A percentile compares a stretch with the other conserved stretches of the same genome.
Conservation (phyloP, 176 grass and related monocot genomes). For the Aegilops bicornis region DNA sequence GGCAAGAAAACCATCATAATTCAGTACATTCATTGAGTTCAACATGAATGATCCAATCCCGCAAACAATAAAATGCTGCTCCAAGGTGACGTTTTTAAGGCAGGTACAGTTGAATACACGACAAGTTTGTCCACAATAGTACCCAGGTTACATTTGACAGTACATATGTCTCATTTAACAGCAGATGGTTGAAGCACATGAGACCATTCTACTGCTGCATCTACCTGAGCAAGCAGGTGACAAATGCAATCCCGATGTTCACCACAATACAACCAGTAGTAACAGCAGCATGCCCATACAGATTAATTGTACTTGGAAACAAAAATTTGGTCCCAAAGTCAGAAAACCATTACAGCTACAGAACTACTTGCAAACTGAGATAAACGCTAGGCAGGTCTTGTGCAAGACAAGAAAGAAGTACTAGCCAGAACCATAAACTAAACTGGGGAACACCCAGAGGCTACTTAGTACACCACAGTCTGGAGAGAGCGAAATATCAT, state of each 20-base stretch:
- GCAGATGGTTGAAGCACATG: too few relatives aligned
- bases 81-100: too few relatives aligned
- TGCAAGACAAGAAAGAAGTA: not conserved
- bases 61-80: not conserved
- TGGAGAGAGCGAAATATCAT: not conserved
- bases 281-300: not conserved
- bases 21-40: not conserved
- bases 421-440: not conserved
- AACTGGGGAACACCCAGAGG: conserved; percentile 11
- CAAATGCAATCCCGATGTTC: not conserved
- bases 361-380: not conserved
- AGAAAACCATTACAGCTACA: not conserved
- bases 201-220: too few relatives aligned
- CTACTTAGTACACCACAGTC: not conserved
- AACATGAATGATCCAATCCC: not conserved
- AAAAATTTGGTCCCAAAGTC: not conserved
- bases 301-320: not conserved
- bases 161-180: not conserved
- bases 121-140: not conserved
- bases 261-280: not conserved
- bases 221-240: not conserved
- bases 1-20: not conserved
- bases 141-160: not conserved
- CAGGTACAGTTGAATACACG: not conserved
- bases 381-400: not conserved